These are phyloP conservation scores for Peronosclerospora sorghi DNA, from an alignment of 352 stramenopile species.

Conservation along the genomic window DNA sequence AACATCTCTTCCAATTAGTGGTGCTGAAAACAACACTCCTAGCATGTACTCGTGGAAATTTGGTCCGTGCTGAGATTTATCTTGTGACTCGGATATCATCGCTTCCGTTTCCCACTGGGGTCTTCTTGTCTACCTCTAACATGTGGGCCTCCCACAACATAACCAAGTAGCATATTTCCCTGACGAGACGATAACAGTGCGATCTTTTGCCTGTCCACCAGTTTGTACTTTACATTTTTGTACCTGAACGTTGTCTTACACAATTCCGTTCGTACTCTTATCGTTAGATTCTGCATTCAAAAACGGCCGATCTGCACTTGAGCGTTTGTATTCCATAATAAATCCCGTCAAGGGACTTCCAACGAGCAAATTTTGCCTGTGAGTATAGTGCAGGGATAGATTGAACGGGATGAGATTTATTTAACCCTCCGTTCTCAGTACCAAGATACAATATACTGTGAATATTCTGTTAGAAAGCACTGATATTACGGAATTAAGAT, in stretches of 20 bases:
- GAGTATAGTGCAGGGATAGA: too few relatives aligned
- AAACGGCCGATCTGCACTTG: too few relatives aligned
- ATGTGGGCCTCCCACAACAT: slow-evolving; percentile 66
- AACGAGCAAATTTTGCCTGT: too few relatives aligned
- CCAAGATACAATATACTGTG: too few relatives aligned
- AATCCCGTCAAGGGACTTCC: too few relatives aligned
- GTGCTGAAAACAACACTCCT: slow-evolving; percentile 91
- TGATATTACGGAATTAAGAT: too few relatives aligned
- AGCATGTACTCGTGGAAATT: slow-evolving; percentile 78
- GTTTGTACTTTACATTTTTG: slow-evolving; percentile 37
- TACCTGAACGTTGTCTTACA: slow-evolving; percentile 42
- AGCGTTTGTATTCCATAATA: too few relatives aligned
- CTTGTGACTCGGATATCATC: slow-evolving; percentile 31
- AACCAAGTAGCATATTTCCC: slow-evolving; percentile 53
- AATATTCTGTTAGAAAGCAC: too few relatives aligned
- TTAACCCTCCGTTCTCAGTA: too few relatives aligned
- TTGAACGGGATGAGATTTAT: too few relatives aligned
- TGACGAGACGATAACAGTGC: slow-evolving; percentile 54
- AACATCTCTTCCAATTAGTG: slow-evolving; percentile 87
- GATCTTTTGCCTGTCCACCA: slow-evolving; percentile 57
- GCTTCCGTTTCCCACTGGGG: not conserved
- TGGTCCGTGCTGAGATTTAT: slow-evolving; percentile 41
- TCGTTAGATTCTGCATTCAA: too few relatives aligned
- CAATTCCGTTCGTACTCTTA: slow-evolving; percentile 60
- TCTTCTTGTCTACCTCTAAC: slow-evolving; percentile 30